Evolutionary conservation across 208 protist genomes (phyloP).

Genomic region (Giardia duodenalis): DNA sequence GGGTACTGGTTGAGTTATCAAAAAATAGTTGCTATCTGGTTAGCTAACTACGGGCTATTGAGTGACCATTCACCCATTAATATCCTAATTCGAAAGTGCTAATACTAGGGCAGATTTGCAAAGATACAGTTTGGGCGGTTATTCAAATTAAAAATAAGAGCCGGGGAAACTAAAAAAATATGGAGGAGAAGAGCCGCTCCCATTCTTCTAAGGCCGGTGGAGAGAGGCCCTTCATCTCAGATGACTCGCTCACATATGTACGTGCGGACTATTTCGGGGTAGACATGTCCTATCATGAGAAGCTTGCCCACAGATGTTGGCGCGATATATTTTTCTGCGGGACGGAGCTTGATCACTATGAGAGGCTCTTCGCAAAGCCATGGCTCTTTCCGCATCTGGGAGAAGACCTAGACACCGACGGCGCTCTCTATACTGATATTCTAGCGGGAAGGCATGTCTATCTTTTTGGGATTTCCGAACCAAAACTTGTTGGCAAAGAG

Average conservation of each 20-base stretch:
- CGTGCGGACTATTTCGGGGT: neutral
- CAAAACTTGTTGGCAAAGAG: neutral
- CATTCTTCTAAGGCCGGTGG: neutral
- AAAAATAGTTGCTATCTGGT: too few relatives aligned
- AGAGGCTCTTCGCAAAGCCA: neutral
- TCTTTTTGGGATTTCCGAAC: neutral
- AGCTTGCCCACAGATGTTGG: neutral
- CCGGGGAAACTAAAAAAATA: slow-evolving; percentile 7
- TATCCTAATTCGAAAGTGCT: too few relatives aligned
- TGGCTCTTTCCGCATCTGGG: neutral
- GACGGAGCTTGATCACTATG: neutral
- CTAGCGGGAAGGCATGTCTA: neutral
- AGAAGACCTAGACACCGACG: neutral
- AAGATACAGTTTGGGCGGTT: too few relatives aligned
- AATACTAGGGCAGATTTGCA: too few relatives aligned
- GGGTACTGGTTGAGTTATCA: too few relatives aligned
- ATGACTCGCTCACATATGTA: neutral
- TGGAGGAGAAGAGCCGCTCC: too few relatives aligned
- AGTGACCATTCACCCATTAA: too few relatives aligned
- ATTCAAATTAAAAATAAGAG: too few relatives aligned
- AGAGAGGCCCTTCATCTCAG: neutral
- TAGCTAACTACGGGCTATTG: too few relatives aligned
- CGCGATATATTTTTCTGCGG: neutral
- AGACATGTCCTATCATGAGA: neutral
- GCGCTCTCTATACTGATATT: neutral